Evolutionary conservation across 345 rosid species (phyloP).

Genomic region (Acer saccharum): DNA sequence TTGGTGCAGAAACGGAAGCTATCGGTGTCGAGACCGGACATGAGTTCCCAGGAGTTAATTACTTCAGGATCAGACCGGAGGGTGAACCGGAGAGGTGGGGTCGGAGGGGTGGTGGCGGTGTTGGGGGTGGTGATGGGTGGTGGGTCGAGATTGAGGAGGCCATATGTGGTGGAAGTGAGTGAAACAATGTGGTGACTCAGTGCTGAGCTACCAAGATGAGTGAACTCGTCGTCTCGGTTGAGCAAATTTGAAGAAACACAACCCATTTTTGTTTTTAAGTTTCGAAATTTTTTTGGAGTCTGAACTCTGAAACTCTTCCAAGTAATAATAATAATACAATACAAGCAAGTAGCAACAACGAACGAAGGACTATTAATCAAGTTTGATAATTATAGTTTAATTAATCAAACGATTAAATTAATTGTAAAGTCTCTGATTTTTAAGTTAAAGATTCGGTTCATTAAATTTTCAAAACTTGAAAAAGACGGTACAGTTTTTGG

Average conservation of each 20-base stretch:
- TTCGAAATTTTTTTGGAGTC: neutral
- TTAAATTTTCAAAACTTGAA: slow-evolving; percentile 28
- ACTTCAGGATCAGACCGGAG: slow-evolving; percentile 58
- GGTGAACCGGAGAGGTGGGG: slow-evolving; percentile 58
- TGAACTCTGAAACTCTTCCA: neutral
- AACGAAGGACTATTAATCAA: too few species aligned
- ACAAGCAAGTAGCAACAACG: too few species aligned
- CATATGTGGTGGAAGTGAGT: slow-evolving; percentile 93
- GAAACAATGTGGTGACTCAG: slow-evolving; percentile 88
- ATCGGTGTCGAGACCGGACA: slow-evolving; percentile 81
- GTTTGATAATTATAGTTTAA: neutral
- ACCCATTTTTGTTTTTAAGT: slow-evolving; percentile 50
- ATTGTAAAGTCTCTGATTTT: neutral
- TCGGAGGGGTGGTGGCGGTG: slow-evolving; percentile 56
- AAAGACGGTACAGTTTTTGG: neutral
- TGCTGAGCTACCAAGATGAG: slow-evolving; percentile 68
- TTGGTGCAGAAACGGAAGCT: slow-evolving; percentile 79
- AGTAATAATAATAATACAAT: too few species aligned
- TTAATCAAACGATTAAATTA: neutral
- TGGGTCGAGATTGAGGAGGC: slow-evolving; percentile 86
- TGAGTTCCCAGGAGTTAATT: slow-evolving; percentile 91
- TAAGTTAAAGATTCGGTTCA: neutral
- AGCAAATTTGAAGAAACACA: slow-evolving; percentile 88
- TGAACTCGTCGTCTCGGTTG: slow-evolving; percentile 73
- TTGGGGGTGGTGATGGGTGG: slow-evolving; percentile 33